These are phyloP conservation scores for Irpex lacteus DNA, from an alignment of 1,284 basidiomycete genomes.

Conservation along the genomic window DNA sequence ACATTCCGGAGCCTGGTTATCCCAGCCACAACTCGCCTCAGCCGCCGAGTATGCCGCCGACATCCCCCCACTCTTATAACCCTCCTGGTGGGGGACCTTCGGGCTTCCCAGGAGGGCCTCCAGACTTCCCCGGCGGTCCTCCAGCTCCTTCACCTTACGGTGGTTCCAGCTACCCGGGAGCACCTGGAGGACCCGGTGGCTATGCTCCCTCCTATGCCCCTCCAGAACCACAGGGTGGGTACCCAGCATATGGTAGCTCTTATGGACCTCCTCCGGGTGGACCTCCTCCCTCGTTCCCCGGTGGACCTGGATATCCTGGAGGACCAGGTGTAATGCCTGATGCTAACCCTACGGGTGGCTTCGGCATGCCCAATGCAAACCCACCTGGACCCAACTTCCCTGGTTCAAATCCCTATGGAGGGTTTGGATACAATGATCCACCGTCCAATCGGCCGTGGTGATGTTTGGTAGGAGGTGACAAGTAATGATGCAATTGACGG, in stretches of 20 bases:
- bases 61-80: neutral
- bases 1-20: neutral
- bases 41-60: neutral
- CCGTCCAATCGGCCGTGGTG: constrained; percentile 20
- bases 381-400: constrained; percentile 12
- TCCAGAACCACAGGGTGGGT: constrained; percentile 13
- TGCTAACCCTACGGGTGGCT: neutral
- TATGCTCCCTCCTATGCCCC: constrained; percentile 17
- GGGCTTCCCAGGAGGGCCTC: constrained; percentile 1
- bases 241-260: constrained; percentile 16
- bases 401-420: constrained; percentile 11
- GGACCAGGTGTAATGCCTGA: neutral
- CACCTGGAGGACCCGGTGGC: constrained; percentile 10
- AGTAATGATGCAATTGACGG: too few species aligned
- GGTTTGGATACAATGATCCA: constrained; percentile 14
- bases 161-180: constrained; percentile 1
- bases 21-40: neutral
- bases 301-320: neutral
- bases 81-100: neutral
- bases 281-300: constrained; percentile 20
- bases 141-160: constrained; percentile 3
- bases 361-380: neutral
- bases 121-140: neutral
- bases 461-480: neutral
- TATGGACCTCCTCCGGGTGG: constrained; percentile 14